Evolutionary conservation across 768 basidiomycete species (phyloP).

Genomic region (Holtermanniella nyarrowii): DNA sequence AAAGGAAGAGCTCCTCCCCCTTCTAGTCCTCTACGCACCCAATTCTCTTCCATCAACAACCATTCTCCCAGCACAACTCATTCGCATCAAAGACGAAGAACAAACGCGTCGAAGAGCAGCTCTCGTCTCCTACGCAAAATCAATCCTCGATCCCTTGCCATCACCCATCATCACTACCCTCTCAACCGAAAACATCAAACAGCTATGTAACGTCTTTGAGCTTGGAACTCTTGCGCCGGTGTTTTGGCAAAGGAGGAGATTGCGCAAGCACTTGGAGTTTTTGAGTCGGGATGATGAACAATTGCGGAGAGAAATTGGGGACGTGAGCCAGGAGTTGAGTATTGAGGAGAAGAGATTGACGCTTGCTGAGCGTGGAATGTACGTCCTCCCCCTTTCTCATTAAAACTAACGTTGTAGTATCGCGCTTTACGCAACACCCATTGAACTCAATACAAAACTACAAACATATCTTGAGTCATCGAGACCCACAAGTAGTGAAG

Average conservation of each 20-base stretch:
- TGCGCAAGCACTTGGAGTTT: slow-evolving; percentile 5
- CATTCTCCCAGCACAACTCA: slow-evolving; percentile 65
- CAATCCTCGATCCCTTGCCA: background rate
- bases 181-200: slow-evolving; percentile 29
- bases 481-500: background rate
- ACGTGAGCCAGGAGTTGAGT: slow-evolving; percentile 44
- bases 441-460: background rate
- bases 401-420: background rate
- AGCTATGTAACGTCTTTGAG: slow-evolving; percentile 21
- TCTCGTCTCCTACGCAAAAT: background rate
- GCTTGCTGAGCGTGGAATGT: slow-evolving; percentile 70
- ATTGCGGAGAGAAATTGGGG: background rate
- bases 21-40: slow-evolving; percentile 76
- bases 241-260: slow-evolving; percentile 28
- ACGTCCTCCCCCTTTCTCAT: slow-evolving; percentile 1
- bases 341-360: slow-evolving; percentile 54
- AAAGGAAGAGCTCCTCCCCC: slow-evolving; percentile 64
- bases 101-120: slow-evolving; percentile 16
- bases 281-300: background rate
- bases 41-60: slow-evolving; percentile 77
- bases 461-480: background rate
- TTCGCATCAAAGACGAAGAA: slow-evolving; percentile 51
- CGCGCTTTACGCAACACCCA: background rate
- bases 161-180: slow-evolving; percentile 26
- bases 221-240: slow-evolving; percentile 40